Conservation (phyloP, 2,329 filamentous ascomycete genomes). For the Xylaria digitata region DNA sequence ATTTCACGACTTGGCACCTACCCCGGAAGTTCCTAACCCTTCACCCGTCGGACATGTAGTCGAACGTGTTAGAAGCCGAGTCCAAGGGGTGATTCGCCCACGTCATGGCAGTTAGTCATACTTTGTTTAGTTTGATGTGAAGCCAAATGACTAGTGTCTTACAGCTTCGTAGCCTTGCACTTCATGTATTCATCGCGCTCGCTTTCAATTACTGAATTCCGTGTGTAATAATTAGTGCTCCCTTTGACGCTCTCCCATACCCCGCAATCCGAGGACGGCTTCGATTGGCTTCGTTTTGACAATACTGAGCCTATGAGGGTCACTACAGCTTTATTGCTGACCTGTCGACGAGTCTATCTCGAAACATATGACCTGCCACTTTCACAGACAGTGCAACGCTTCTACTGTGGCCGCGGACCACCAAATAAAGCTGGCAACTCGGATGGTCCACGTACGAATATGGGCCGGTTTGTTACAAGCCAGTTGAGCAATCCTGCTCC, state of each 20-base stretch:
- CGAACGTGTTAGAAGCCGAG: slow-evolving; percentile 12
- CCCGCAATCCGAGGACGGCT: slow-evolving; percentile 6
- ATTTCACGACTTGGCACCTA: slow-evolving; percentile 37
- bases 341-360: slow-evolving; percentile 52
- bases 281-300: slow-evolving; percentile 51
- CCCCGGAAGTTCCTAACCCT: slow-evolving; percentile 11
- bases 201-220: neutral
- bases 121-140: neutral
- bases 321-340: slow-evolving; percentile 46
- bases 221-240: slow-evolving; percentile 2
- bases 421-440: neutral
- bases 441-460: slow-evolving; percentile 31
- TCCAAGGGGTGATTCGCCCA: slow-evolving; percentile 12
- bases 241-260: neutral
- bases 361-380: slow-evolving; percentile 50
- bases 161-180: neutral
- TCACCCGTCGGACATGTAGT: slow-evolving; percentile 3
- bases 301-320: slow-evolving; percentile 43
- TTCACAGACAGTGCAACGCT: slow-evolving; percentile 46
- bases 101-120: slow-evolving; percentile 21
- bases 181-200: neutral
- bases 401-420: slow-evolving; percentile 44
- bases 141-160: slow-evolving; percentile 20
- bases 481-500: slow-evolving; percentile 33
- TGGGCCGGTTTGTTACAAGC: slow-evolving; percentile 42